phyloP scores from a whole-genome alignment of 805 yeast genomes.

The Kluyveromyces lactis region DNA sequence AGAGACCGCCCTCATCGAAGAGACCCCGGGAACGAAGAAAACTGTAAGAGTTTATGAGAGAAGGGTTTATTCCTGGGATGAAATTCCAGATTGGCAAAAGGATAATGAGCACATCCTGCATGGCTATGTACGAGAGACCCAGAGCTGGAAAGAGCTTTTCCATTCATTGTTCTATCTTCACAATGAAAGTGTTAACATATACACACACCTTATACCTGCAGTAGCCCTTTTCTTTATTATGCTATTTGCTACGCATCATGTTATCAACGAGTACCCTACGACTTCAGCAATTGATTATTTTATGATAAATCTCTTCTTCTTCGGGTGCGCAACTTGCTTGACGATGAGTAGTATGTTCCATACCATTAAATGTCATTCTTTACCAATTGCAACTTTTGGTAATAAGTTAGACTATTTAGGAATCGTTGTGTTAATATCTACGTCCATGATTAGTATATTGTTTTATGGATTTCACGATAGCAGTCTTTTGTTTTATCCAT shows the following conservation, averaged over 20 bases:
- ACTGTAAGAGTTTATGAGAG: not conserved
- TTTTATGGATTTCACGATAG: constrained; percentile 43
- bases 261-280: constrained; percentile 32
- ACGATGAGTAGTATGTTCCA: constrained; percentile 61
- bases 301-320: constrained; percentile 31
- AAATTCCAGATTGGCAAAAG: constrained; percentile 64
- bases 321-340: constrained; percentile 53
- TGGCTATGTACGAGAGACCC: constrained; percentile 55
- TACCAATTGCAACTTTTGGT: constrained; percentile 43
- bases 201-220: constrained; percentile 50
- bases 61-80: constrained; percentile 30
- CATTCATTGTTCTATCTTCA: constrained; percentile 49
- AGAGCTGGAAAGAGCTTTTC: constrained; percentile 37
- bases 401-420: constrained; percentile 73
- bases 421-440: constrained; percentile 55
- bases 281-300: constrained; percentile 35
- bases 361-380: constrained; percentile 57
- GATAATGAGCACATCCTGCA: constrained; percentile 58
- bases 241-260: constrained; percentile 23
- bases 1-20: not conserved
- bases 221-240: constrained; percentile 15
- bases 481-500: constrained; percentile 28
- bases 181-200: constrained; percentile 68
- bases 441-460: constrained; percentile 48
- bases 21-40: not conserved